Evolutionary conservation across 1,284 basidiomycete species (phyloP), one percentile per base, ranked within the genome.

Genomic region (Tilletia indica): DNA sequence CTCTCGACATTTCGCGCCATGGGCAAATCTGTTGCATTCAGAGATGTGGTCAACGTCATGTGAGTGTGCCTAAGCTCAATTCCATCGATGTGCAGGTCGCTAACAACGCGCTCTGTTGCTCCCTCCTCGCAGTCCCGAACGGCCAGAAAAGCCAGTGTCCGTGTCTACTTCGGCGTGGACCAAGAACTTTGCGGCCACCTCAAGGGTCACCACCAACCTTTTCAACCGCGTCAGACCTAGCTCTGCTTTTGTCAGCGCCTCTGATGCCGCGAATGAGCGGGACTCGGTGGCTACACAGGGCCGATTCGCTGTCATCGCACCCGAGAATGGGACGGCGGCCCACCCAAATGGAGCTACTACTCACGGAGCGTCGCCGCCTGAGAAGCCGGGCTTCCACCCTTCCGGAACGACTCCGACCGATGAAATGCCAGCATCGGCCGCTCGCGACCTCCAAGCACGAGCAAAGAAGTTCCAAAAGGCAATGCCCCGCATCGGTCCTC

Each of bases 21-120:
- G 61, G 36, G 31, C 31, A 64, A 64, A 36, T 36, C 61, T 4
- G 61, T 64, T 34, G 61, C 61, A 9, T 64, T 64, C 36, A 64
- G 31, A 25, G 61, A 64, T 38, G 61, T 64, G 12, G 61, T 64
- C 61, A 8, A 42, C 36, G 61, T 64, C 34, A 64, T 64, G 61
- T 64, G 34, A 64, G 61, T 64, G 11, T 34, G 25, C 25, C 25
- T 31, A 31, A 31, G 25, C 47, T 12, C 12, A 11, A n/a, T 12
- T 12, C 12, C 11, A 48, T 11, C 47, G 47, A 12, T 48, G 47
- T 45, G 42, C 9, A 45, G 14, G 42, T 45, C 14, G 14, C 42
- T 45, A 14, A 45, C 42, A 45, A 45, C 42, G 9, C 42, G 47
- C 14, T 45, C 42, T 45, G 9, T 0, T 45, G 42, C 42, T 38